These are phyloP conservation scores for Fennellomyces sp. DNA, from an alignment of 371 early-diverging fungal genomes.

Conservation along the genomic window DNA sequence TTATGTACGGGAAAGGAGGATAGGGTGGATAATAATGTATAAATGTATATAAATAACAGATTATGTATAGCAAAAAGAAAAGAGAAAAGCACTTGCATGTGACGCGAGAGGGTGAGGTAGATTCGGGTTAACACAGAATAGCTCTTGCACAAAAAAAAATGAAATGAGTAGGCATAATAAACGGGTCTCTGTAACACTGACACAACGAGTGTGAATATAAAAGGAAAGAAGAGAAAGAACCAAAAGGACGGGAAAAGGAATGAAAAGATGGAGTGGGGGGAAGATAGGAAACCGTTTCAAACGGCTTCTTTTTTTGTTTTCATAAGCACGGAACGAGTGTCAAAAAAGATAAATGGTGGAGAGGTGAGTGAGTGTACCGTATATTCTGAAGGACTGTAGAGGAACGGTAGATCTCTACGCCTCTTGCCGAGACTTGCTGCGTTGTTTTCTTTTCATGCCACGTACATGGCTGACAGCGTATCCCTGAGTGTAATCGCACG, in stretches of 20 bases:
- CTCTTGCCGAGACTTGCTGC: conserved; percentile 3
- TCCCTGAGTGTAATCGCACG: conserved; percentile 8
- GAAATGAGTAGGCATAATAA: neutral
- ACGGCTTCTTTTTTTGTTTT: too few relatives aligned
- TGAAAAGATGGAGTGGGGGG: too few relatives aligned
- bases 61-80: neutral
- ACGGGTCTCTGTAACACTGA: neutral
- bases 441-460: conserved; percentile 14
- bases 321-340: too few relatives aligned
- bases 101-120: too few relatives aligned
- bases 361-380: too few relatives aligned
- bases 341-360: too few relatives aligned
- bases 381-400: too few relatives aligned
- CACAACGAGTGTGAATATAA: neutral
- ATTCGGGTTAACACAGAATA: too few relatives aligned
- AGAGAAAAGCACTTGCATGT: neutral
- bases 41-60: neutral
- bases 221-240: too few relatives aligned
- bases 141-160: neutral
- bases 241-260: too few relatives aligned
- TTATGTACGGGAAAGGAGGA: neutral
- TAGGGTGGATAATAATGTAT: neutral
- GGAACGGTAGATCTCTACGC: too few relatives aligned
- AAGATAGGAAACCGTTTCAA: too few relatives aligned
- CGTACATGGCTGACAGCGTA: conserved; percentile 25